Evolutionary conservation across 139 green algal species (phyloP), one percentile per base, ranked within the genome.

Genomic region (Mesotaenium endlicherianum): DNA sequence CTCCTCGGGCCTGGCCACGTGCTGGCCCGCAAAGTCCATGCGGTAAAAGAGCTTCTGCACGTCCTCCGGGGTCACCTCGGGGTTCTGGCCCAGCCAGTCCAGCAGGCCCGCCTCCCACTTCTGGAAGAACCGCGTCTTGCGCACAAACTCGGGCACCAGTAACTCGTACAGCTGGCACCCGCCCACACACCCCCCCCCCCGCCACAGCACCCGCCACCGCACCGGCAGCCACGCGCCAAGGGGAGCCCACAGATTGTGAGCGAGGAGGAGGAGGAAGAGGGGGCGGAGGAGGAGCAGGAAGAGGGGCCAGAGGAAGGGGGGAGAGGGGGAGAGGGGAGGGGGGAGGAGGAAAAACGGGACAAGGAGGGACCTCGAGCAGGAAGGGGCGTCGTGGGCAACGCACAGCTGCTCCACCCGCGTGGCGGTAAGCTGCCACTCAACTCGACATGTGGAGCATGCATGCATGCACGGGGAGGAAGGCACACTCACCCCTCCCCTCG

Each of bases 81-180:
- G n/a, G n/a, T n/a, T n/a, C 47, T 77, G 47, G 8, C 57, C 77
- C 36, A 84, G 77, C 34, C 58, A 49, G 17, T 50, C 38, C 39
- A 84, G 53, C 30, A 84, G 14, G 14, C 77, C 17, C 42, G n/a
- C 17, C 77, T 75, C 77, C 77, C 36, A 55, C n/a, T 53, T 49
- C 68, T 79, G 57, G 17, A 75, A 40, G 20, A 55, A 20, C 57
- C 34, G 38, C 59, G 36, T 30, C 20, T 34, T 16, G 31, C 77
- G 77, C 77, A 84, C 8, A 17, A 75, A 78, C n/a, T 17, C 47
- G 0, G 77, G 77, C 44, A 84, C 58, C 44, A 84, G 42, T 38
- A 11, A 43, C 38, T 84, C 26, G 68, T 84, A 84, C 47, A 75
- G 20, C 77, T 84, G 77, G 5, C 20, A 64, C 20, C 53, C 20